Conservation (phyloP, 2,329 filamentous ascomycete species). For the Fusarium temperatum region DNA sequence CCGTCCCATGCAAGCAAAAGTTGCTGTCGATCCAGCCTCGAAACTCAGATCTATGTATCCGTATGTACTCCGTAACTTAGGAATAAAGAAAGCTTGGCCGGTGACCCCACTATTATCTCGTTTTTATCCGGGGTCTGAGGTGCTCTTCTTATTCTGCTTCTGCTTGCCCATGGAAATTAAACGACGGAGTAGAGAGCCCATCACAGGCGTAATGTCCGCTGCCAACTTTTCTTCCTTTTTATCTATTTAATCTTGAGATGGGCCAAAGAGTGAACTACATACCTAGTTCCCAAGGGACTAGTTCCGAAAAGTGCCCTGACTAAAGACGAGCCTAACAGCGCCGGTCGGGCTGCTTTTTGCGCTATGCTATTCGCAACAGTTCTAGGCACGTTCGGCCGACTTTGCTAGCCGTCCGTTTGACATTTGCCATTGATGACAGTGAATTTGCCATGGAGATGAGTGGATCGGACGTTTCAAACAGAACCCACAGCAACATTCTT, state of each 20-base stretch:
- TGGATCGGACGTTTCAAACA: slow-evolving; percentile 19
- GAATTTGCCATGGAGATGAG: not conserved
- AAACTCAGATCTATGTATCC: slow-evolving; percentile 28
- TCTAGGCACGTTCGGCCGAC: slow-evolving; percentile 1
- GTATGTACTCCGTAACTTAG: not conserved
- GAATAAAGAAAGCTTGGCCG: slow-evolving; percentile 26
- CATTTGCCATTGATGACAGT: not conserved
- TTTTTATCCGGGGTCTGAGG: slow-evolving; percentile 2
- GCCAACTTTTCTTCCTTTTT: not conserved
- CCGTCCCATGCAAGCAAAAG: not conserved
- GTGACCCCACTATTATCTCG: not conserved
- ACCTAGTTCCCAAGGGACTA: not conserved
- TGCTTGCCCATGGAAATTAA: slow-evolving; percentile 24
- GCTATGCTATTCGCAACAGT: slow-evolving; percentile 6
- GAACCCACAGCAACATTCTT: not conserved
- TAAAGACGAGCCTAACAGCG: slow-evolving; percentile 4
- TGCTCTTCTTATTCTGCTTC: slow-evolving; percentile 6
- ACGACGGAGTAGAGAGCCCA: slow-evolving; percentile 21
- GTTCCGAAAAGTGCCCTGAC: slow-evolving; percentile 12
- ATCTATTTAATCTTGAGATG: not conserved
- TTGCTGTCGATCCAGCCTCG: slow-evolving; percentile 23
- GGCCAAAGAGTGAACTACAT: not conserved
- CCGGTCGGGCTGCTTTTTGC: not conserved
- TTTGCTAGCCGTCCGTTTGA: not conserved
- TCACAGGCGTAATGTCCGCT: slow-evolving; percentile 15